Percentiles rank a stretch among this genome's conserved stretches.
Conservation (phyloP, 2,329 filamentous ascomycete species). For the Albophoma yamanashiensis region DNA sequence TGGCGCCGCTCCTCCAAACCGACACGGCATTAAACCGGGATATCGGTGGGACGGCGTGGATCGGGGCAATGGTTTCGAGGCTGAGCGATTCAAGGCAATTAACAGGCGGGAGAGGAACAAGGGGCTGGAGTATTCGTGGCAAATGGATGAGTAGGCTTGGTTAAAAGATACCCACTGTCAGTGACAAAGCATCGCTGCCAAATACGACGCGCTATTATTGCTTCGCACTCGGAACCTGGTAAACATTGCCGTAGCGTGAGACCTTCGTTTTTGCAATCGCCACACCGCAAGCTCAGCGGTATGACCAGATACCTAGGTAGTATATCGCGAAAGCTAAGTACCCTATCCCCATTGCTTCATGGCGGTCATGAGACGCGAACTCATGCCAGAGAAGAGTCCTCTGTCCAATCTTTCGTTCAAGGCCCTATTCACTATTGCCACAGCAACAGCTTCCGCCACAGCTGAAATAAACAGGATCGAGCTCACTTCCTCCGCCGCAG, state of each 20-base stretch:
- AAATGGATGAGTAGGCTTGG: constrained; percentile 70
- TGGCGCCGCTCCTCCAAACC: constrained; percentile 75
- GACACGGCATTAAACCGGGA: constrained; percentile 86
- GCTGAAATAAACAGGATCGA: neutral
- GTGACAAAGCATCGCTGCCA: neutral
- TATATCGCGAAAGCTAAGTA: neutral
- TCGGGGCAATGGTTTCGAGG: constrained; percentile 86
- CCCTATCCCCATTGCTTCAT: neutral
- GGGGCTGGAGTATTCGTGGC: constrained; percentile 83
- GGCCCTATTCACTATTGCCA: neutral
- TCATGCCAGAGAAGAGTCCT: neutral
- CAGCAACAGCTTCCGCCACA: neutral
- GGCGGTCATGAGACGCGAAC: neutral
- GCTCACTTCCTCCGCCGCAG: constrained; percentile 27
- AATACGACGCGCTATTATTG: neutral
- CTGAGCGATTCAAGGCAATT: constrained; percentile 79
- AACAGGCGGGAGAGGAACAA: constrained; percentile 69
- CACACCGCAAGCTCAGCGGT: neutral
- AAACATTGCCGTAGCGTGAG: too few relatives aligned
- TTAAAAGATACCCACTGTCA: constrained; percentile 12
- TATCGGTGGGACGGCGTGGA: constrained; percentile 97
- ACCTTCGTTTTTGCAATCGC: too few relatives aligned
- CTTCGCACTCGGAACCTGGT: neutral
- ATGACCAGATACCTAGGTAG: neutral
- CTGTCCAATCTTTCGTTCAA: neutral